Conservation (phyloP, 192 early-diverging fungal genomes). For the Backusella liffmaniae region DNA sequence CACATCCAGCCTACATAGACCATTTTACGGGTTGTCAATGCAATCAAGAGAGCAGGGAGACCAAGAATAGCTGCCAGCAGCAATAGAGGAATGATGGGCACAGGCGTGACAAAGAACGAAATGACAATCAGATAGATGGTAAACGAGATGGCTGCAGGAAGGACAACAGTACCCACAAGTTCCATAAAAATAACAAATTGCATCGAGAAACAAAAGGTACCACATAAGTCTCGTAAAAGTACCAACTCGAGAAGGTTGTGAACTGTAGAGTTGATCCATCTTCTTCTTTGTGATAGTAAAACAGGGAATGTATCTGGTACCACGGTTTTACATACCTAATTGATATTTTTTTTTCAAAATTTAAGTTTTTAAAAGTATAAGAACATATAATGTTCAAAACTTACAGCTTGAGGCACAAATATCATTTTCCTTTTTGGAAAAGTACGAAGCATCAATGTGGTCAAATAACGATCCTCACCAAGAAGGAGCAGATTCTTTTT, state of each 20-base stretch:
- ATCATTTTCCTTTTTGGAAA: slow-evolving; percentile 75
- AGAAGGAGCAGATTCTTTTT: slow-evolving; percentile 74
- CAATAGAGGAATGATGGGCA: slow-evolving; percentile 64
- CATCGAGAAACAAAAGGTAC: slow-evolving; percentile 92
- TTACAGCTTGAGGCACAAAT: slow-evolving; percentile 67
- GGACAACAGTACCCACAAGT: slow-evolving; percentile 85
- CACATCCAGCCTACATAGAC: slow-evolving; percentile 91
- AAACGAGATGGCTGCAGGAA: slow-evolving; percentile 88
- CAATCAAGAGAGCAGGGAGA: slow-evolving; percentile 86
- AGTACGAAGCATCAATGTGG: slow-evolving; percentile 74
- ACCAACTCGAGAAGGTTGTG: slow-evolving; percentile 85
- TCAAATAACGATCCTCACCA: slow-evolving; percentile 75
- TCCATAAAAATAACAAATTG: slow-evolving; percentile 97
- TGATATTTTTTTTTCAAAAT: slow-evolving; percentile 27
- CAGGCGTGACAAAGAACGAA: slow-evolving; percentile 62
- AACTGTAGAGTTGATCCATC: slow-evolving; percentile 90
- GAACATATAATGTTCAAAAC: neutral
- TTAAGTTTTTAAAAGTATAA: neutral
- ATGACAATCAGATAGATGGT: slow-evolving; percentile 82
- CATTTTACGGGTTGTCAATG: slow-evolving; percentile 81
- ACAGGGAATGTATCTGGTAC: slow-evolving; percentile 68
- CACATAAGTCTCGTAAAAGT: slow-evolving; percentile 80
- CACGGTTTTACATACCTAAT: slow-evolving; percentile 61
- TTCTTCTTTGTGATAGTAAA: slow-evolving; percentile 74
- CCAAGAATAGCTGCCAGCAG: slow-evolving; percentile 82